Percentiles rank a stretch among this genome's conserved stretches.
Conservation (phyloP, 768 basidiomycete genomes). For the Lactarius psammicola region DNA sequence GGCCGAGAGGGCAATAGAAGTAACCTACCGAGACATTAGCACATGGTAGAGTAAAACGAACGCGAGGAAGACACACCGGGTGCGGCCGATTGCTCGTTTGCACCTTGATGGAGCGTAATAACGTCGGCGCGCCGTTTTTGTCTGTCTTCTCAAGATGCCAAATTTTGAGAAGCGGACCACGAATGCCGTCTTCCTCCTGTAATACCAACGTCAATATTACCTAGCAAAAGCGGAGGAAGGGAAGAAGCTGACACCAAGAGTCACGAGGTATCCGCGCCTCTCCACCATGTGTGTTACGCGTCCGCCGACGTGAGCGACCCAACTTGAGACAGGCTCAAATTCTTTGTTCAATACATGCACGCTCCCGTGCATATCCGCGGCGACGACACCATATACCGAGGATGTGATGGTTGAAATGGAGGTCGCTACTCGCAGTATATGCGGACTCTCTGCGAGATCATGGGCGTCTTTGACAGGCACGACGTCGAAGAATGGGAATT, state of each 20-base stretch:
- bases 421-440: slow-evolving; percentile 67
- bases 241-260: slow-evolving; percentile 69
- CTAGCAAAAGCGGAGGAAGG: slow-evolving; percentile 3
- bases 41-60: neutral
- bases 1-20: slow-evolving; percentile 74
- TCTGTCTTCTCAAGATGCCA: slow-evolving; percentile 81
- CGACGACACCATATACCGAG: slow-evolving; percentile 64
- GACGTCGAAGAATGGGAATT: slow-evolving; percentile 87
- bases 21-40: slow-evolving; percentile 37
- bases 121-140: slow-evolving; percentile 58
- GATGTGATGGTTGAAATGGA: slow-evolving; percentile 72
- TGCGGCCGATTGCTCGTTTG: slow-evolving; percentile 76
- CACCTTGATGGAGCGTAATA: slow-evolving; percentile 74
- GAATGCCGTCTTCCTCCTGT: slow-evolving; percentile 73
- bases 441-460: slow-evolving; percentile 70
- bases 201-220: slow-evolving; percentile 10
- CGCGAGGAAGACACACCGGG: slow-evolving; percentile 47
- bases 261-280: slow-evolving; percentile 76
- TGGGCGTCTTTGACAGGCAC: slow-evolving; percentile 75
- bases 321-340: slow-evolving; percentile 68
- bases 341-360: slow-evolving; percentile 72
- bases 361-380: slow-evolving; percentile 85
- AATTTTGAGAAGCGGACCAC: slow-evolving; percentile 74
- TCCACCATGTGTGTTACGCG: slow-evolving; percentile 88
- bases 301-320: slow-evolving; percentile 78